A percentile compares a stretch with the other conserved stretches of the same genome.
Evolutionary conservation across 352 stramenopile genomes (phyloP).

Genomic region (Stramenopiles sp.): DNA sequence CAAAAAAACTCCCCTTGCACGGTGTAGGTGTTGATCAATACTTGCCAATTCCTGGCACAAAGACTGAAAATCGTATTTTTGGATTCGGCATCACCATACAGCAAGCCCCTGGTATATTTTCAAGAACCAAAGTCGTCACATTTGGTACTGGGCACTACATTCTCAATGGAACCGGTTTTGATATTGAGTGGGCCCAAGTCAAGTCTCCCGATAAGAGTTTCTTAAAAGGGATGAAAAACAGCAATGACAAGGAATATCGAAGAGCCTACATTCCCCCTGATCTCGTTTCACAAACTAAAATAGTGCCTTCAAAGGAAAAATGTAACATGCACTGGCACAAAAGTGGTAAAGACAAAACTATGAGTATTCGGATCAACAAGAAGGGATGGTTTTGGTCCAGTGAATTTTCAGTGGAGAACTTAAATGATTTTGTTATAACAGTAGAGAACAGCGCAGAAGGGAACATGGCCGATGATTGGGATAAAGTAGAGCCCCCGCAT

Average conservation of each 20-base stretch:
- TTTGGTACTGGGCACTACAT: not conserved
- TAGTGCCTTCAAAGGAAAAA: not conserved
- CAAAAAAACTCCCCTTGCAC: not conserved
- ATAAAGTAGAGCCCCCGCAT: not conserved
- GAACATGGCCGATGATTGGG: not conserved
- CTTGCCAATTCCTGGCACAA: not conserved
- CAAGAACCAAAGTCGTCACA: not conserved
- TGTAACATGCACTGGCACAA: not conserved
- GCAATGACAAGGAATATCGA: not conserved
- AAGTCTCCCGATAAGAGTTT: too few species aligned
- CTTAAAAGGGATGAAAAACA: not conserved
- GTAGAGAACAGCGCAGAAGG: not conserved
- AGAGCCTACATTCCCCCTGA: not conserved
- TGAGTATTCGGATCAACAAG: not conserved
- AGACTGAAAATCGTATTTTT: not conserved
- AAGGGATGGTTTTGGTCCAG: not conserved
- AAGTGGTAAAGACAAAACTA: not conserved
- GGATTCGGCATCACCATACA: not conserved
- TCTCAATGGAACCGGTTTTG: not conserved
- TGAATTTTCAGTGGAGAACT: not conserved
- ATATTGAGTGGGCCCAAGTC: not conserved
- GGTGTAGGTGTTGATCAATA: not conserved
- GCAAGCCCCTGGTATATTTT: not conserved
- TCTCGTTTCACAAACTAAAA: not conserved
- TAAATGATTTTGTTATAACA: conserved; percentile 1